Conservation (phyloP, 257 asterid genomes). For the Cordia subcordata region DNA sequence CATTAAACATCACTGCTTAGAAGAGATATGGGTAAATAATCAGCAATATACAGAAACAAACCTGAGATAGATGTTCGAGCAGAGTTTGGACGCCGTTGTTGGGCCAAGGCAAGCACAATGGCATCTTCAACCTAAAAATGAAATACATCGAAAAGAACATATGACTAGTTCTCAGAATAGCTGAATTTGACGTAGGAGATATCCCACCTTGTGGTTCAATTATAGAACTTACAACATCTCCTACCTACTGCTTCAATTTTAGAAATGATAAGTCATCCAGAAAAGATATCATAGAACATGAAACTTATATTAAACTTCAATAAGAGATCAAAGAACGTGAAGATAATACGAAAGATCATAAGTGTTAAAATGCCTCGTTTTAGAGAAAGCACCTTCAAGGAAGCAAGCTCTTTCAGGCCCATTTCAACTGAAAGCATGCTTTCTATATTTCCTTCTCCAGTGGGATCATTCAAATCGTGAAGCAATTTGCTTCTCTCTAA, state of each 20-base stretch:
- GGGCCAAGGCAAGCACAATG: constrained; percentile 78
- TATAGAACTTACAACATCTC: no score
- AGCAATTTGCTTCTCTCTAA: constrained; percentile 53
- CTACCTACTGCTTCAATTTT: no score
- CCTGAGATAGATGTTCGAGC: constrained; percentile 71
- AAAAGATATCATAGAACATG: no score
- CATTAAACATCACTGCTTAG: no score
- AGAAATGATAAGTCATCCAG: no score
- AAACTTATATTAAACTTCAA: no score
- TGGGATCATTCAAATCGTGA: constrained; percentile 77
- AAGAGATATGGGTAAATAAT: no score
- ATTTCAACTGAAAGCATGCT: constrained; percentile 91
- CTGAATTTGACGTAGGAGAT: no score
- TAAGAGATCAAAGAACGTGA: no score
- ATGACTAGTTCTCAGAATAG: no score
- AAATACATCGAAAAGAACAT: not conserved
- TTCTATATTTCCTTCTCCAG: constrained; percentile 95
- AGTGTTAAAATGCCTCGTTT: constrained; percentile 1
- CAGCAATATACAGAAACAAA: constrained; percentile 21
- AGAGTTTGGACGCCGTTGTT: constrained; percentile 85
- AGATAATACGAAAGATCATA: constrained; percentile 1
- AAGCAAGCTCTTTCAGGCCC: constrained; percentile 92
- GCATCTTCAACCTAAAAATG: constrained; percentile 79
- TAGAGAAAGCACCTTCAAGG: constrained; percentile 59
- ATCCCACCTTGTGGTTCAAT: no score